Percentiles rank a stretch among this genome's conserved stretches.
phyloP scores from a whole-genome alignment of 1,284 basidiomycete species.

The Fomitopsis betulina region DNA sequence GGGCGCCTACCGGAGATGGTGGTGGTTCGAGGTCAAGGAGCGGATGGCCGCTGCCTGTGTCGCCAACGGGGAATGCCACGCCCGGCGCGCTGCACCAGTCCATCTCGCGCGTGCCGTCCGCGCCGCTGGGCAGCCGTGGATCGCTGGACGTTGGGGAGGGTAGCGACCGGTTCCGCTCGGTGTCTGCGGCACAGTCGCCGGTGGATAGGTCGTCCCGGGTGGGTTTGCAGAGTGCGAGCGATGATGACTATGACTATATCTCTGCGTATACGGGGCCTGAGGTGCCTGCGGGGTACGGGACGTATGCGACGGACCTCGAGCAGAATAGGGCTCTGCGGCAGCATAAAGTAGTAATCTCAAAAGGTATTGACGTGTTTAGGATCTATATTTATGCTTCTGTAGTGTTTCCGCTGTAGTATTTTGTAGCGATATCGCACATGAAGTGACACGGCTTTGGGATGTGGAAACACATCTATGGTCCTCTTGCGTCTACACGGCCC shows the following conservation, averaged over 20 bases:
- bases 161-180: background rate
- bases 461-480: too few species aligned
- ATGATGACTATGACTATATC: constrained; percentile 54
- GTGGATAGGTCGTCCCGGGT: constrained; percentile 8
- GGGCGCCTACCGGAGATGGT: too few species aligned
- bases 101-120: constrained; percentile 12
- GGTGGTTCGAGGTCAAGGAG: too few species aligned
- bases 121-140: constrained; percentile 18
- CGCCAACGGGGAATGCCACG: constrained; percentile 30
- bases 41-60: too few species aligned
- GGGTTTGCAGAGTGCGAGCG: constrained; percentile 24
- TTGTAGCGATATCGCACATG: too few species aligned
- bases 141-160: constrained; percentile 3
- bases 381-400: background rate
- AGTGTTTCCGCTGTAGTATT: too few species aligned
- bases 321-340: constrained; percentile 1
- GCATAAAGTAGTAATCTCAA: background rate
- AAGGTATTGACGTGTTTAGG: background rate
- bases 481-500: too few species aligned
- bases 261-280: constrained; percentile 37
- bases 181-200: constrained; percentile 4
- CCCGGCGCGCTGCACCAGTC: constrained; percentile 14
- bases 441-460: too few species aligned
- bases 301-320: constrained; percentile 6
- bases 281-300: constrained; percentile 3